These are phyloP conservation scores for Mitragyna speciosa DNA, from an alignment of 257 asterid species.

Conservation along the genomic window DNA sequence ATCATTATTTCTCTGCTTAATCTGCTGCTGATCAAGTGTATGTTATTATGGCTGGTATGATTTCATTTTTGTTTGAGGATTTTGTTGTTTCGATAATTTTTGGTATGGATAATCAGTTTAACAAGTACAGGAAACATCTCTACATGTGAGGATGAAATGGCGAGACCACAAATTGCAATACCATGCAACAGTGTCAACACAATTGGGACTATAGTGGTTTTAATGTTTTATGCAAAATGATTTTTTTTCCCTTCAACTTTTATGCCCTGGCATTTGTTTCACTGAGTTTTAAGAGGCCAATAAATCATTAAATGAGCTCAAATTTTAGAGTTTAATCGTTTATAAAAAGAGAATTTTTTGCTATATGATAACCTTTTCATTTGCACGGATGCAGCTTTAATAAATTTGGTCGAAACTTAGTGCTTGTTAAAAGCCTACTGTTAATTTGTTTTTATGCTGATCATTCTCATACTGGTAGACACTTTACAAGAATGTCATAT, in stretches of 20 bases:
- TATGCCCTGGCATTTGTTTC: not conserved
- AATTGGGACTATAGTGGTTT: not conserved
- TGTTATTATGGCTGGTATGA: not conserved
- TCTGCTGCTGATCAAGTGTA: not conserved
- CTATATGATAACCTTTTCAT: not conserved
- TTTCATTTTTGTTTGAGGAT: not conserved
- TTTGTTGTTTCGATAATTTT: not conserved
- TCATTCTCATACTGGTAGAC: not conserved
- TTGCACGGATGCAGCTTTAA: too few species aligned
- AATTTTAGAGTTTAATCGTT: too few species aligned
- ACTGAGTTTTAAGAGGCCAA: not conserved
- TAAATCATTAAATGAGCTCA: too few species aligned
- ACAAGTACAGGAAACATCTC: not conserved
- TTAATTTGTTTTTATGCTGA: not conserved
- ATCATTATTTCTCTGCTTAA: not conserved
- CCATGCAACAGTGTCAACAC: not conserved
- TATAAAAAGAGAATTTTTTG: too few species aligned
- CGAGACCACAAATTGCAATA: too few species aligned
- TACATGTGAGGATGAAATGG: not conserved
- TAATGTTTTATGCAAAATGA: not conserved
- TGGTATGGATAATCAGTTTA: not conserved
- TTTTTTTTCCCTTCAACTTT: too few species aligned
- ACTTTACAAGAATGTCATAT: not conserved
- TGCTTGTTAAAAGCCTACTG: not conserved
- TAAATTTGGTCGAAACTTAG: too few species aligned